Evolutionary conservation across 208 protist species (phyloP).

Genomic region (Leptomonas seymouri): DNA sequence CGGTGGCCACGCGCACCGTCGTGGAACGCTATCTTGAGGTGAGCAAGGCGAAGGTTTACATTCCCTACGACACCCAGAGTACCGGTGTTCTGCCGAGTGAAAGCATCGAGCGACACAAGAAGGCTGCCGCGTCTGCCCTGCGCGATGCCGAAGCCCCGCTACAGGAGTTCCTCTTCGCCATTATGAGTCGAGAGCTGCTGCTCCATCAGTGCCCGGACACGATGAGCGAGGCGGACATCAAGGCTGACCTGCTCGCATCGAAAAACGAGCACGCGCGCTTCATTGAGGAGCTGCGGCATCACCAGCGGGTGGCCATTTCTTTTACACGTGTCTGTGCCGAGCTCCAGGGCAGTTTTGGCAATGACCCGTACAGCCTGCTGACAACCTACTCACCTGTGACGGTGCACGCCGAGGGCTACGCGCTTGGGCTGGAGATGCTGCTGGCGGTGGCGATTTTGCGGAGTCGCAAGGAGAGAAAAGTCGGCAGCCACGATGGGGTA

Average conservation of each 20-base stretch:
- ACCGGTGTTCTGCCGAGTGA: slow-evolving; percentile 33
- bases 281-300: slow-evolving; percentile 19
- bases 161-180: slow-evolving; percentile 41
- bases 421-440: slow-evolving; percentile 34
- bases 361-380: slow-evolving; percentile 13
- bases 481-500: background rate
- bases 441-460: slow-evolving; percentile 34
- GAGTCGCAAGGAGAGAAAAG: background rate
- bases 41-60: slow-evolving; percentile 40
- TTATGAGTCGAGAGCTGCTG: slow-evolving; percentile 23
- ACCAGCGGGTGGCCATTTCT: slow-evolving; percentile 26
- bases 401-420: slow-evolving; percentile 30
- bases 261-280: background rate
- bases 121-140: slow-evolving; percentile 25
- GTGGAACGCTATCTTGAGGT: slow-evolving; percentile 54
- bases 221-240: slow-evolving; percentile 23
- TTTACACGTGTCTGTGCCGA: slow-evolving; percentile 35
- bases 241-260: slow-evolving; percentile 3
- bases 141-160: slow-evolving; percentile 26
- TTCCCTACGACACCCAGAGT: slow-evolving; percentile 45
- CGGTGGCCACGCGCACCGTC: slow-evolving; percentile 19
- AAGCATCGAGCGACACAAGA: slow-evolving; percentile 33
- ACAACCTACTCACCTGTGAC: background rate
- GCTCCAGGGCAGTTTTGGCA: slow-evolving; percentile 44
- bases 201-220: slow-evolving; percentile 12